A percentile compares a stretch with the other conserved stretches of the same genome.
phyloP scores from a whole-genome alignment of 192 early-diverging fungal genomes.

The Spizellomyces punctatus region DNA sequence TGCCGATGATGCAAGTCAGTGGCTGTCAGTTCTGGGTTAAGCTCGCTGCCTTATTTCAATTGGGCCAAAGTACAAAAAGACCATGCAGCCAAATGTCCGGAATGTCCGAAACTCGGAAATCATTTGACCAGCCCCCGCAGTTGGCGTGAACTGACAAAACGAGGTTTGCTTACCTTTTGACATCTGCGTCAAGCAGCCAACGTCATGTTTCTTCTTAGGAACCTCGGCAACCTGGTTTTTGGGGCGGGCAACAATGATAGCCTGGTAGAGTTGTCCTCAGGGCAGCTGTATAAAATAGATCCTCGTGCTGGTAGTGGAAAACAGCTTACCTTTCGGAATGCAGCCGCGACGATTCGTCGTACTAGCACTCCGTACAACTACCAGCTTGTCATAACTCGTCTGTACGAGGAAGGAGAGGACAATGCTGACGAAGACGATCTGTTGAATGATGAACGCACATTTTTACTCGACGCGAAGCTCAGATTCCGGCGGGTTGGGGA shows the following conservation, averaged over 20 bases:
- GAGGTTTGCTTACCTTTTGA: no score
- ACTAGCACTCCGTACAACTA: constrained; percentile 68
- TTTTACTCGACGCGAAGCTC: constrained; percentile 65
- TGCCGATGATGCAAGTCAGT: no score
- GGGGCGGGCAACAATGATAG: constrained; percentile 42
- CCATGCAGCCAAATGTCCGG: no score
- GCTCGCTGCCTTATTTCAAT: no score
- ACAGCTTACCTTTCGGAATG: constrained; percentile 66
- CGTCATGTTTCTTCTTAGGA: constrained; percentile 55
- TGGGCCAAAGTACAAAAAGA: no score
- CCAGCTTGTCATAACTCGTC: constrained; percentile 74
- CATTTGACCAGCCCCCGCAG: no score
- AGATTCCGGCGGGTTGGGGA: constrained; percentile 29
- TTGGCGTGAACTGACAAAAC: no score
- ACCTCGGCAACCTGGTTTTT: constrained; percentile 70
- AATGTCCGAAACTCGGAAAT: no score
- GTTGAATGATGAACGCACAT: constrained; percentile 70
- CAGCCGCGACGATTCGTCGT: constrained; percentile 66
- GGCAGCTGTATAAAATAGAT: constrained; percentile 60
- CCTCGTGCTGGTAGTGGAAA: constrained; percentile 49
- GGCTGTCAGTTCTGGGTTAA: no score
- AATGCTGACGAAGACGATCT: constrained; percentile 58
- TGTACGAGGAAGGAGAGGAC: constrained; percentile 78
- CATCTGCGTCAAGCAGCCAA: no score
- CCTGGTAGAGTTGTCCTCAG: constrained; percentile 60